Evolutionary conservation across 169 alveolate genomes (phyloP), one percentile per base, ranked within the genome.

Genomic region (Theileria parva): DNA sequence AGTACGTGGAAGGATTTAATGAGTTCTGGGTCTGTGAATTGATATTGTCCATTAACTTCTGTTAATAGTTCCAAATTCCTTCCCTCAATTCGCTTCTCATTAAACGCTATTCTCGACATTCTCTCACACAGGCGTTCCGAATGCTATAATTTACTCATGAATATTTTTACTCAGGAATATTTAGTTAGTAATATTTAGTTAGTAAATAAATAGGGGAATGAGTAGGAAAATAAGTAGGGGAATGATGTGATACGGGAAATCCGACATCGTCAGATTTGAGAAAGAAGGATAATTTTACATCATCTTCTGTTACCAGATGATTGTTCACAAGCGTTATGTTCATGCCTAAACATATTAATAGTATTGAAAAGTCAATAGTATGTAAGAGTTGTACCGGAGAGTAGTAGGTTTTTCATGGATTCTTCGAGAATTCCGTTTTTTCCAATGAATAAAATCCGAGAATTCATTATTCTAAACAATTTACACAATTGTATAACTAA

Each of bases 381-480:
- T 51, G 17, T 37, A 5, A 32, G 5, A 2, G 37, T 1, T 1
- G 0, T 34, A 74, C 81, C 81, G 7, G 90, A 67, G 21, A 90
- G 61, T 28, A 90, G 65, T 66, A 86, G 77, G 50, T 86, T 72
- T 78, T 87, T 90, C 32, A 85, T 86, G 15, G 85, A 75, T 80
- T 84, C 86, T 48, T 90, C 94, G 63, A 79, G 92, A 65, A 86
- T 80, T 15, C 88, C 92, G 37, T 84, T 87, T 32, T 86, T 90
- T 27, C 91, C 92, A 55, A 85, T 77, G 74, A 90, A 86, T 61
- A 90, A 66, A 25, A 77, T 76, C 3, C 60, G 44, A 50, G 87
- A 51, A 21, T 37, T 25, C 90, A 84, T 84, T 19, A 84, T 80
- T 83, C 87, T 76, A 76, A 50, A 71, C 68, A 39, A 66, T 66